Conservation (phyloP, 192 early-diverging fungal species). For the Rhizophagus clarus region DNA sequence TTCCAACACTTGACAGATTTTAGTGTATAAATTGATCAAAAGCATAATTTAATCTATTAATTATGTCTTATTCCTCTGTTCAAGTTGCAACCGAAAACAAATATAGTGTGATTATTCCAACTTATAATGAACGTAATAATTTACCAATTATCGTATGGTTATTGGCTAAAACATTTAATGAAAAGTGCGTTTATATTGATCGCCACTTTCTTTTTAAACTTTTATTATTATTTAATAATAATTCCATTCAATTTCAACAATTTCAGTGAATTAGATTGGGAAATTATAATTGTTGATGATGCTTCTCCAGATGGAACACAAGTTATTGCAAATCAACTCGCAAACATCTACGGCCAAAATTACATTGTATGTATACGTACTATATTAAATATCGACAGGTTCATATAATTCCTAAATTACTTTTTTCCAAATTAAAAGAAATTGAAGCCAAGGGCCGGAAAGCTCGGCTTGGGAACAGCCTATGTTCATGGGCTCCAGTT, state of each 20-base stretch:
- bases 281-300: slow-evolving; percentile 98
- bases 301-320: slow-evolving; percentile 93
- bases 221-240: background rate
- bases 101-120: slow-evolving; percentile 95
- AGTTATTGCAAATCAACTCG: slow-evolving; percentile 89
- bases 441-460: slow-evolving; percentile 91
- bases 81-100: slow-evolving; percentile 47
- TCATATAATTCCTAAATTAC: background rate
- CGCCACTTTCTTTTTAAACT: background rate
- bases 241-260: background rate
- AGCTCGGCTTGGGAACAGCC: slow-evolving; percentile 93
- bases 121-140: slow-evolving; percentile 98
- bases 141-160: slow-evolving; percentile 95
- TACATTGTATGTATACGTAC: slow-evolving; percentile 77
- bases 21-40: too few species aligned
- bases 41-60: too few species aligned
- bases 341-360: slow-evolving; percentile 82
- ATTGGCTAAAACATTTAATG: slow-evolving; percentile 82
- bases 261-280: slow-evolving; percentile 81
- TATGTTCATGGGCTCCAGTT: slow-evolving; percentile 93
- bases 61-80: background rate
- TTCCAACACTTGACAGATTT: too few species aligned
- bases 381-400: background rate
- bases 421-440: slow-evolving; percentile 49
- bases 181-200: slow-evolving; percentile 46